Evolutionary conservation across 192 early-diverging fungal species (phyloP).

Genomic region (Cladochytrium replicatum): DNA sequence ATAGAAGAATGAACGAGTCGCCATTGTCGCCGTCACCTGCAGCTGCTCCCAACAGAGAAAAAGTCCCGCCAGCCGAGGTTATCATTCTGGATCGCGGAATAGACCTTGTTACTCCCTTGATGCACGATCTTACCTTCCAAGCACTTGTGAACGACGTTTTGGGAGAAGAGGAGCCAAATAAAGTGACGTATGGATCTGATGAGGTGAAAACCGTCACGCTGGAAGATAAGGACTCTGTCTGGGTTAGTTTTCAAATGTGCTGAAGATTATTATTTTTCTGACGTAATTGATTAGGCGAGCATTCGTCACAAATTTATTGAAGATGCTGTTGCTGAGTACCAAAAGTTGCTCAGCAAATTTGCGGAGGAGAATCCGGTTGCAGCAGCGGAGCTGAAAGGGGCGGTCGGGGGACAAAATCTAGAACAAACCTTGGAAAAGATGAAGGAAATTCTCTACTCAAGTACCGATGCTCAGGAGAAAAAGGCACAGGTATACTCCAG

Average conservation of each 20-base stretch:
- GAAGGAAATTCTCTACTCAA: not conserved
- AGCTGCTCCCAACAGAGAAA: not conserved
- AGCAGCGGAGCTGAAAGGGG: not conserved
- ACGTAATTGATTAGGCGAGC: too few species aligned
- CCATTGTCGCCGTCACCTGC: too few species aligned
- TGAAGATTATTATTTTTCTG: too few species aligned
- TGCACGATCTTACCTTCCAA: not conserved
- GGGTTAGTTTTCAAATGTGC: not conserved
- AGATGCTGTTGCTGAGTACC: not conserved
- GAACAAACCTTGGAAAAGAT: not conserved
- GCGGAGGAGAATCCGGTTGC: not conserved
- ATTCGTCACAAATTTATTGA: not conserved
- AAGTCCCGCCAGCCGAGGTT: not conserved
- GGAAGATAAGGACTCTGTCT: not conserved
- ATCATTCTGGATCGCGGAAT: not conserved
- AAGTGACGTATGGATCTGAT: not conserved
- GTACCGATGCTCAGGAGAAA: not conserved
- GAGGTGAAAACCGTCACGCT: not conserved
- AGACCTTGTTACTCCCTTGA: not conserved
- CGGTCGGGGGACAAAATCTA: not conserved
- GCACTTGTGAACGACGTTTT: not conserved
- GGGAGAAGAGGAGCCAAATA: not conserved
- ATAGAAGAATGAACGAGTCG: not conserved
- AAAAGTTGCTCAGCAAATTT: not conserved
- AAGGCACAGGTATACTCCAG: not conserved